Evolutionary conservation across 805 yeast genomes (phyloP), one percentile per base, ranked within the genome.

Genomic region (Gaillardinia entomophila): DNA sequence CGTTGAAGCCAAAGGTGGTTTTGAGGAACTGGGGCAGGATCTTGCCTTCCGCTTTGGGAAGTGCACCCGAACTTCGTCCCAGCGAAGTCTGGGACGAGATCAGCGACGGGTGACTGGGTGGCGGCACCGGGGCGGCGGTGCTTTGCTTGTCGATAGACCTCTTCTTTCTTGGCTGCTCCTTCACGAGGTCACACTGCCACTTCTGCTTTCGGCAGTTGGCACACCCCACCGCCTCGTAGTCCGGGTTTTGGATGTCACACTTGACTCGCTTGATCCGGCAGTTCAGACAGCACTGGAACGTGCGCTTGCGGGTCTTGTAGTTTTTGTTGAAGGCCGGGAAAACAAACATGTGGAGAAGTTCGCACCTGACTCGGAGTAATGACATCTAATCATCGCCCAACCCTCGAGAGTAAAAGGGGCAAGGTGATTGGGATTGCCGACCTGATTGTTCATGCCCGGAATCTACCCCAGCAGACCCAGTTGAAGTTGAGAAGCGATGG

Each of bases 351-450:
- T 11, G 13, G 25, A 25, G 10, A 10, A 6, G 13, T 16, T 7
- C 11, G 26, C 30, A 7, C 12, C 25, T 12, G 12, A 17, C 6
- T n/a, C 25, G 15, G 24, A 20, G 28, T 28, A 25, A 63, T 62
- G 68, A 61, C 68, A n/a, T 58, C 68, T 6, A 65, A 65, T 38
- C 69, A 65, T 37, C 48, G 69, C 30, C 71, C 71, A 6, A 61
- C 68, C 4, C 46, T 65, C 23, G 71, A 65, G 35, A 58, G 62
- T 29, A 65, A 65, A 38, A 44, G 59, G 26, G 70, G 71, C 4
- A 55, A 58, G 35, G 51, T 42, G 14, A 38, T 48, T 12, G 34
- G 40, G 2, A 61, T 63, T n/a, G 40, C 38, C 8, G 57, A 62
- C 36, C 44, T 61, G 26, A 62, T 64, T n/a, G 42, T 48, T 6